These are phyloP conservation scores for Nicotiana obtusifolia DNA, from an alignment of 257 asterid species.

Conservation along the genomic window DNA sequence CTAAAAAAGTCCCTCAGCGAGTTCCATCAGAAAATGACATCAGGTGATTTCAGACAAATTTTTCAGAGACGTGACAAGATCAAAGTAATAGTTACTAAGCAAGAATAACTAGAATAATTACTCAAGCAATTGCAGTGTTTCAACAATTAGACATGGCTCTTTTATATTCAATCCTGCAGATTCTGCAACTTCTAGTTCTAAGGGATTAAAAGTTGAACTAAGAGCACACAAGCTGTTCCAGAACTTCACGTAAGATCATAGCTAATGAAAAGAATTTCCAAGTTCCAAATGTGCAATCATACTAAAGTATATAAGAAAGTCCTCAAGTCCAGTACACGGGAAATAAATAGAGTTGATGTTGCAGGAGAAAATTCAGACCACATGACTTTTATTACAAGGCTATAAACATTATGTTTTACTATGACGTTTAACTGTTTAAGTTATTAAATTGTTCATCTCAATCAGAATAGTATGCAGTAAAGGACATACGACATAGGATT, in stretches of 20 bases:
- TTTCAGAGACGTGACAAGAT: background rate
- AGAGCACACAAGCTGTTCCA: background rate
- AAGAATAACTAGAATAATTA: background rate
- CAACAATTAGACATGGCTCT: background rate
- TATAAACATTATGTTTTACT: background rate
- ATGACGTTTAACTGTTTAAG: background rate
- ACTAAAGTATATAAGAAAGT: background rate
- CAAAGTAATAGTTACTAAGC: background rate
- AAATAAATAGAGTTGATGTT: background rate
- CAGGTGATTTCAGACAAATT: background rate
- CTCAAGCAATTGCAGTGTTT: background rate
- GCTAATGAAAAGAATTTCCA: background rate
- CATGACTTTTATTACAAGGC: background rate
- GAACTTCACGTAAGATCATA: background rate
- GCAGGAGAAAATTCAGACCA: background rate
- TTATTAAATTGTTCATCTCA: background rate
- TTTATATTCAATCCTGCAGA: background rate
- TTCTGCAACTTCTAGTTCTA: background rate
- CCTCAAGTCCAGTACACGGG: background rate
- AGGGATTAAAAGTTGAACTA: background rate
- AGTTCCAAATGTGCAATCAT: background rate
- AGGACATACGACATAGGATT: background rate
- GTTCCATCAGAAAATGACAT: background rate
- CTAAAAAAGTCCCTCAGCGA: background rate
- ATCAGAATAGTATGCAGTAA: background rate